Evolutionary conservation across 768 basidiomycete genomes (phyloP), one percentile per base, ranked within the genome.

Genomic region (Mycena amicta): DNA sequence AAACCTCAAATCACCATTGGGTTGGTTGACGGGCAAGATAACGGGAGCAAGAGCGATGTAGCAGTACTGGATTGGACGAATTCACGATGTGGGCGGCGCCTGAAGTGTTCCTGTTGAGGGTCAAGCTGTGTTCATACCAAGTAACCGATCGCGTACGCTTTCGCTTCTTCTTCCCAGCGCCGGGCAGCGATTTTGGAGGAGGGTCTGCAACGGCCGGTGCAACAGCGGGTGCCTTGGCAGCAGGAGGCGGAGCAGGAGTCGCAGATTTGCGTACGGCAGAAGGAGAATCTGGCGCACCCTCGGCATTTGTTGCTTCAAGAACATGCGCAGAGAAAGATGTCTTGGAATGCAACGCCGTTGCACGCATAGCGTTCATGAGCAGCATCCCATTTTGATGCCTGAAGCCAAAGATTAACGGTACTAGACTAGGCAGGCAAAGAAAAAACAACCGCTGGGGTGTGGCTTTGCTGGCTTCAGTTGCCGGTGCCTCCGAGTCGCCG

Each of bases 21-120:
- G 86, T 5, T 93, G 92, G 92, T 70, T 93, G 51, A 87, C 92
- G 22, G 86, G 82, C 41, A 90, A 84, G 70, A 71, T 93, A 55
- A 81, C 88, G 5, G 88, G 89, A 33, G 86, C 80, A 33, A 80
- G 87, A 54, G 78, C 85, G 50, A 75, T 78, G 73, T 80, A 59
- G 75, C n/a, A n/a, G n/a, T n/a, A 45, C 53, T 43, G n/a, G n/a
- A n/a, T n/a, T 57, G 33, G 18, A 33, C 46, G 30, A 6, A 53
- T 53, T 27, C 53, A 31, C 18, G 55, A 56, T 5, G 37, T 30
- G 13, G 46, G 55, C 31, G 50, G 55, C 29, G 50, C 59, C 3
- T 39, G 27, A 31, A 63, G 77, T 51, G 74, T 73, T 43, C 78
- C 79, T 76, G 64, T 57, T 59, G 52, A 52, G 50, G n/a, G 31